These are phyloP conservation scores for Coniochaeta sp. DNA, from an alignment of 2,329 filamentous ascomycete species.

Conservation along the genomic window DNA sequence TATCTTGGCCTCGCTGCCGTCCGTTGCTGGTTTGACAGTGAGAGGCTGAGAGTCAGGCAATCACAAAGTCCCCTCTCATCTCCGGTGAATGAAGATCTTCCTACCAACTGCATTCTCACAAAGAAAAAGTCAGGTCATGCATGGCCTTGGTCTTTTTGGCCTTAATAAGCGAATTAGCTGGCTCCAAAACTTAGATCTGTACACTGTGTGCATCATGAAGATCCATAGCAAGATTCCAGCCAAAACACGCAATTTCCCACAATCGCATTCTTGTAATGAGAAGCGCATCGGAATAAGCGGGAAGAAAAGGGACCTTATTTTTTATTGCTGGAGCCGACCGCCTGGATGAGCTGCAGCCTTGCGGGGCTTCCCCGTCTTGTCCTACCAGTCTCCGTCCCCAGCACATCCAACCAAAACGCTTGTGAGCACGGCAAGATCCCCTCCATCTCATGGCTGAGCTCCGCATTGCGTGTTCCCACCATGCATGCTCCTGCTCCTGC, in stretches of 20 bases:
- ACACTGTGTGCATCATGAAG: neutral
- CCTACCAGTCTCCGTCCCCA: neutral
- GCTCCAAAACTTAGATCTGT: too few species aligned
- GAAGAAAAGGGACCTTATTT: too few species aligned
- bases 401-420: neutral
- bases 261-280: neutral
- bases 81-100: too few species aligned
- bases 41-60: too few species aligned
- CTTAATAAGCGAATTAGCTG: too few species aligned
- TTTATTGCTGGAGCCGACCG: neutral
- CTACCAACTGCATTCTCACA: too few species aligned
- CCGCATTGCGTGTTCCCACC: too few species aligned
- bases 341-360: neutral
- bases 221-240: neutral
- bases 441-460: too few species aligned
- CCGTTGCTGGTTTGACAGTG: neutral
- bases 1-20: neutral
- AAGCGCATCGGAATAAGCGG: neutral
- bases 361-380: neutral
- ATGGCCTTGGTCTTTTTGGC: too few species aligned
- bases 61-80: neutral
- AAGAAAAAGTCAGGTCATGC: too few species aligned
- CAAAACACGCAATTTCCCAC: neutral
- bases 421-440: too few species aligned
- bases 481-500: too few species aligned